Evolutionary conservation across 163 green algal species (phyloP).

Genomic region (Chlamydomonas reinhardtii): DNA sequence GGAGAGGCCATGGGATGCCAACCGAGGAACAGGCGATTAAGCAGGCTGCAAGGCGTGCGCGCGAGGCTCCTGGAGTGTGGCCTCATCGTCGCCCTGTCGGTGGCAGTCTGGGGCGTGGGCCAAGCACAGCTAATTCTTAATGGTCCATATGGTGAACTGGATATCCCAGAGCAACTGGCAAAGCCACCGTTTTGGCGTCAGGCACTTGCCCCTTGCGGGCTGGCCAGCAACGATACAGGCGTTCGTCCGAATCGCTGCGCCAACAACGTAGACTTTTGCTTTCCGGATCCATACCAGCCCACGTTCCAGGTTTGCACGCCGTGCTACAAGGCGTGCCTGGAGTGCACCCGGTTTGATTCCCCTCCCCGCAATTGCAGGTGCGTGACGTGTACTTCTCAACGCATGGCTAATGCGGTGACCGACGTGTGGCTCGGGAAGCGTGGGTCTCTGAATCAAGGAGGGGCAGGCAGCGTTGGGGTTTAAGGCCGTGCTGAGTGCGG

Average conservation of each 20-base stretch:
- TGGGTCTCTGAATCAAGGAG: too few species aligned
- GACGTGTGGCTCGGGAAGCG: not conserved
- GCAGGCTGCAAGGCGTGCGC: too few species aligned
- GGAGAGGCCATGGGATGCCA: too few species aligned
- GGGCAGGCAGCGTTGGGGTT: too few species aligned
- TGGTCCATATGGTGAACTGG: not conserved
- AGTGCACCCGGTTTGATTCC: constrained; percentile 8
- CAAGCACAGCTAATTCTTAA: not conserved
- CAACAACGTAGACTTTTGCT: constrained; percentile 18
- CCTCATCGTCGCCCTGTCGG: too few species aligned
- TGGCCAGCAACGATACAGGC: not conserved
- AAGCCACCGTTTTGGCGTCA: constrained; percentile 16
- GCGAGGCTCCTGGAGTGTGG: too few species aligned
- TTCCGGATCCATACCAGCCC: constrained; percentile 1
- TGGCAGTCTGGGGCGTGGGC: not conserved
- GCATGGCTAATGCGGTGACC: not conserved
- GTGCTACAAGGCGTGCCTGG: constrained; percentile 17
- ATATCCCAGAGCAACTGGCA: not conserved
- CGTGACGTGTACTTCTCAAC: not conserved
- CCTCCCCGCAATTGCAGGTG: not conserved
- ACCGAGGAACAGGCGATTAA: too few species aligned
- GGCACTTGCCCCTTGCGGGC: not conserved
- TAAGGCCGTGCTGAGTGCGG: too few species aligned
- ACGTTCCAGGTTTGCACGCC: constrained; percentile 10
- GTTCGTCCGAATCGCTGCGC: not conserved